A percentile compares a stretch with the other conserved stretches of the same genome.
Evolutionary conservation across 208 protist genomes (phyloP).

Genomic region (Acanthamoeba comandoni): DNA sequence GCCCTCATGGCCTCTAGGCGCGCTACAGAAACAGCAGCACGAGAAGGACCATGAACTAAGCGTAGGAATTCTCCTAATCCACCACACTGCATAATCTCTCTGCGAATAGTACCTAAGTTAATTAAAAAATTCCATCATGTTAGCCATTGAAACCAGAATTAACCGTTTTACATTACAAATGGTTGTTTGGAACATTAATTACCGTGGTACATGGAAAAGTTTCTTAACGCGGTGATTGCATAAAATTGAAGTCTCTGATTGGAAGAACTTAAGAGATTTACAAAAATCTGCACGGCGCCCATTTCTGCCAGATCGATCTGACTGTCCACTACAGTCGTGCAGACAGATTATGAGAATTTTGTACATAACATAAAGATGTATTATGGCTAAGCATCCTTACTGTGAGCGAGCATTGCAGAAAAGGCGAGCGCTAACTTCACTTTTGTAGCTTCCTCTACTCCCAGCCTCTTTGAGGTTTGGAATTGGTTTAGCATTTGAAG

Average conservation of each 20-base stretch:
- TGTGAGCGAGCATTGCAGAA: slow-evolving; percentile 51
- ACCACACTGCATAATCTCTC: slow-evolving; percentile 36
- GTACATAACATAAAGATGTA: too few relatives aligned
- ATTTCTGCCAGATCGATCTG: slow-evolving; percentile 47
- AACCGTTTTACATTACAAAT: too few relatives aligned
- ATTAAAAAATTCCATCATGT: background rate
- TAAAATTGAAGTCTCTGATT: slow-evolving; percentile 73
- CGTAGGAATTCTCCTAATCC: slow-evolving; percentile 47
- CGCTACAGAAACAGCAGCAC: slow-evolving; percentile 50
- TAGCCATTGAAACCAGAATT: too few relatives aligned
- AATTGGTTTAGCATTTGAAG: slow-evolving; percentile 55
- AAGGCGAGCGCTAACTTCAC: slow-evolving; percentile 52
- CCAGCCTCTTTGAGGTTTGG: background rate
- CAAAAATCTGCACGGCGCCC: slow-evolving; percentile 36
- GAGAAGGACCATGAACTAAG: slow-evolving; percentile 46
- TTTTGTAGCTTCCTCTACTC: background rate
- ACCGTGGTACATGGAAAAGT: slow-evolving; percentile 64
- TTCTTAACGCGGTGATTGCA: slow-evolving; percentile 52
- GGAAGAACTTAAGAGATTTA: slow-evolving; percentile 35
- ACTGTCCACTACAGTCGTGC: slow-evolving; percentile 17
- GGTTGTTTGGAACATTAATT: background rate
- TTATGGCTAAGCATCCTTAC: background rate
- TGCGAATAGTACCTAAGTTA: slow-evolving; percentile 22
- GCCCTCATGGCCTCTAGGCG: slow-evolving; percentile 54
- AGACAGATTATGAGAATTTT: too few relatives aligned